Evolutionary conservation across 768 basidiomycete genomes (phyloP), one percentile per base, ranked within the genome.

Genomic region (Panaeolus cyanescens): DNA sequence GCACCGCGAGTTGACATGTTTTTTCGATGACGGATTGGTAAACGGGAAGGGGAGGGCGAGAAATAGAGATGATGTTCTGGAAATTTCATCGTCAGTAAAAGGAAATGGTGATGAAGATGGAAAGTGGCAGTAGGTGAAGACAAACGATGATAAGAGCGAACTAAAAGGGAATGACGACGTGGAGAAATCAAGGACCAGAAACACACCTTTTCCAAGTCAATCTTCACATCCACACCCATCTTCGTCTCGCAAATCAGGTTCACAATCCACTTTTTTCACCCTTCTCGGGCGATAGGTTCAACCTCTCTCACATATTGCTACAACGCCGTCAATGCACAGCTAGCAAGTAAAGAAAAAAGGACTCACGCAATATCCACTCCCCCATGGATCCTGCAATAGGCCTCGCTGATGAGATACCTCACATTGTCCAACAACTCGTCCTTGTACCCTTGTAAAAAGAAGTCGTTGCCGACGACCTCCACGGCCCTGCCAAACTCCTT

Each of bases 231-330:
- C 1, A 93, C 90, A 13, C 94, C 94, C 91, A 96, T 94, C 50
- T 94, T 86, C 5, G 96, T 96, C 76, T 99, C 97, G 32, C 97
- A 88, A 69, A 99, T 97, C 63, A 99, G 90, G 80, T 99, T 98
- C 69, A 99, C 97, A 63, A 99, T 96, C 96, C 96, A 99, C 70
- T 96, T 96, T n/a, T n/a, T 73, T 99, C 97, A 55, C 96, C 97
- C 71, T 99, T 97, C 65, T 95, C 95, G 39, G 83, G 86, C n/a
- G 92, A 89, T 54, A 99, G 84, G 74, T 98, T 98, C 13, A 99
- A 83, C 7, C 96, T 88, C 69, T 93, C 90, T 8, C 96, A 97
- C 12, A 99, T 85, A 70, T 97, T 94, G 61, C 95, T 95, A 63
- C 25, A 45, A 54, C 25, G 42, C 33, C 5, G 40, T 34, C 20